These are phyloP conservation scores for Aureobasidium lini DNA, from an alignment of 2,329 filamentous ascomycete species.

Conservation along the genomic window DNA sequence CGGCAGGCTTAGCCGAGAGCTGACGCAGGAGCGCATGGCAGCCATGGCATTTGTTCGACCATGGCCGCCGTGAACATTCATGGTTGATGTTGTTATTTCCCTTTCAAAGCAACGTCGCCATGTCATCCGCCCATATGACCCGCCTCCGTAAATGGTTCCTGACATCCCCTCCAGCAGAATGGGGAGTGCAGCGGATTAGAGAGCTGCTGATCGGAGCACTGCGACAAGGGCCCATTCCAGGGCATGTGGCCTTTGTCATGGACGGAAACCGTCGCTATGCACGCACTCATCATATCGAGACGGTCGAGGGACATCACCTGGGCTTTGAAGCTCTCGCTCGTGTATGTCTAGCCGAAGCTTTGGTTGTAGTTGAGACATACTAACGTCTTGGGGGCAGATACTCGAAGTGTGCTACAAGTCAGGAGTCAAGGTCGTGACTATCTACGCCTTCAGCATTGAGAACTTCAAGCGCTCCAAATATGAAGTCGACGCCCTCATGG, in stretches of 20 bases:
- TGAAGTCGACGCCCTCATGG: constrained; percentile 95
- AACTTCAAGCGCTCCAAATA: constrained; percentile 97
- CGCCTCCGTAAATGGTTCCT: constrained; percentile 67
- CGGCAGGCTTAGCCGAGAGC: constrained; percentile 4
- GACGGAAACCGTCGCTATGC: constrained; percentile 95
- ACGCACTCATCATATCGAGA: constrained; percentile 84
- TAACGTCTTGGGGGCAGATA: constrained; percentile 43
- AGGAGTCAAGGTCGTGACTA: constrained; percentile 91
- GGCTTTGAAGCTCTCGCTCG: constrained; percentile 91
- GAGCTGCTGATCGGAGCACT: constrained; percentile 83
- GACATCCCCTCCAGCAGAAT: constrained; percentile 86
- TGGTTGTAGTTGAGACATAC: not conserved
- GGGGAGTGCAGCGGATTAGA: constrained; percentile 68
- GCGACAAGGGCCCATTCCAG: constrained; percentile 82
- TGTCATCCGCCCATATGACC: constrained; percentile 46
- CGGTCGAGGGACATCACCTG: constrained; percentile 88
- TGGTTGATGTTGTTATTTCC: not conserved
- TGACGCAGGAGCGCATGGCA: constrained; percentile 6
- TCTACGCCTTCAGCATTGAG: constrained; percentile 98
- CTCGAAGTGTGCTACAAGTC: constrained; percentile 98
- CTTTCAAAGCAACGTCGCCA: constrained; percentile 10
- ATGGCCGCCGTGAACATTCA: not conserved
- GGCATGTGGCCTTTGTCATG: constrained; percentile 99
- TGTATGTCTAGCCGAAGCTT: constrained; percentile 41
- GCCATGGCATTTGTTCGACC: not conserved